Percentiles rank a stretch among this genome's conserved stretches.
Evolutionary conservation across 768 basidiomycete species (phyloP).

Genomic region (Collybia nuda): DNA sequence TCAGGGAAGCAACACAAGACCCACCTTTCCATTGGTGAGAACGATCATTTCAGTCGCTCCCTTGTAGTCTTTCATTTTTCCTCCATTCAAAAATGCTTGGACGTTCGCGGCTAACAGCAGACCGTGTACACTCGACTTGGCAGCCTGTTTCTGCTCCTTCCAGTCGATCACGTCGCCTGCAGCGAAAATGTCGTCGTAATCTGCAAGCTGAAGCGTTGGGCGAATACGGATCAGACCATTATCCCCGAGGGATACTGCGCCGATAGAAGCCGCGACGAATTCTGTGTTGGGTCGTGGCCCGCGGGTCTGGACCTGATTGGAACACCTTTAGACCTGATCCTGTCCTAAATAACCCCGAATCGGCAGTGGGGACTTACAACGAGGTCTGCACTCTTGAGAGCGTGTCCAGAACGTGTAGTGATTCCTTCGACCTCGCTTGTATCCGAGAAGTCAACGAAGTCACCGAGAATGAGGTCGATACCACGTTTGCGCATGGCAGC

Average conservation of each 20-base stretch:
- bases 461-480: constrained; percentile 51
- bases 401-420: constrained; percentile 50
- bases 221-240: constrained; percentile 48
- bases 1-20: background rate
- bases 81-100: constrained; percentile 36
- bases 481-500: constrained; percentile 40
- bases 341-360: background rate
- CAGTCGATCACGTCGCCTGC: constrained; percentile 67
- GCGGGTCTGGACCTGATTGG: constrained; percentile 33
- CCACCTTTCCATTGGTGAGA: constrained; percentile 59
- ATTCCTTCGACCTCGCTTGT: constrained; percentile 40
- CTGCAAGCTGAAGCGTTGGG: constrained; percentile 56
- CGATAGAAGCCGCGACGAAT: constrained; percentile 44
- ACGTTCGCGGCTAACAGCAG: constrained; percentile 50
- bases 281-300: constrained; percentile 51
- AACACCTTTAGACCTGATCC: background rate
- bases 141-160: constrained; percentile 60
- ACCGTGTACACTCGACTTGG: constrained; percentile 47
- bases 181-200: constrained; percentile 59
- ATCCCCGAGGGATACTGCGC: constrained; percentile 32
- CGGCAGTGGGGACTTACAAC: constrained; percentile 43
- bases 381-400: constrained; percentile 49
- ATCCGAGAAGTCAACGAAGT: constrained; percentile 49
- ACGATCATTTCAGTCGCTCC: constrained; percentile 55
- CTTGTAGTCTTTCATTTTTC: constrained; percentile 39